Conservation (phyloP, 169 alveolate genomes). For the Cryptosporidium felis region DNA sequence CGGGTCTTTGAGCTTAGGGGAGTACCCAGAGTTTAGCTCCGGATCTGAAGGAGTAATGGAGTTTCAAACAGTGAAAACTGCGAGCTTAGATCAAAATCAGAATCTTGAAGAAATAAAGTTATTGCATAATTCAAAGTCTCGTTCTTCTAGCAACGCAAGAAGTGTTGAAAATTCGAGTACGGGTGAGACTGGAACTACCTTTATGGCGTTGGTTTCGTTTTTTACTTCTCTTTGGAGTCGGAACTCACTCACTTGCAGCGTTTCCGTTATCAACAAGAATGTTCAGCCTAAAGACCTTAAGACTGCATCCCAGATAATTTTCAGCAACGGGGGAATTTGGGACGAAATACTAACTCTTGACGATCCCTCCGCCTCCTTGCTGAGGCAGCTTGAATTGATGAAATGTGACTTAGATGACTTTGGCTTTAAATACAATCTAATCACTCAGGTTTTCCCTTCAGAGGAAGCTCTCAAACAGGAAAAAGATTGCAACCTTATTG, state of each 20-base stretch:
- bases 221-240: slow-evolving; percentile 60
- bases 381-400: slow-evolving; percentile 33
- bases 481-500: neutral
- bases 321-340: slow-evolving; percentile 85
- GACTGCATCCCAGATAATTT: slow-evolving; percentile 33
- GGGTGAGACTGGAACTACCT: slow-evolving; percentile 35
- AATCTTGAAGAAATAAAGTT: neutral
- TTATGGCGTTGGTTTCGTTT: slow-evolving; percentile 66
- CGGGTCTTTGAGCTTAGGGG: neutral
- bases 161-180: neutral
- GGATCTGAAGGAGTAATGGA: neutral
- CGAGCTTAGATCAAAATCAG: neutral
- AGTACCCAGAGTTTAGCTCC: neutral
- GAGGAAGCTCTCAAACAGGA: neutral
- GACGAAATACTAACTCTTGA: slow-evolving; percentile 81
- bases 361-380: slow-evolving; percentile 78
- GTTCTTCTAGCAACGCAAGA: neutral
- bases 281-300: slow-evolving; percentile 56
- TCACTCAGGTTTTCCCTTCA: neutral
- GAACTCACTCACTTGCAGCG: slow-evolving; percentile 56
- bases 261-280: slow-evolving; percentile 62
- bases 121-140: neutral
- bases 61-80: neutral
- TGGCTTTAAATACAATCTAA: slow-evolving; percentile 8
- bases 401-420: slow-evolving; percentile 24